A percentile compares a stretch with the other conserved stretches of the same genome.
phyloP scores from a whole-genome alignment of 495 filamentous ascomycete genomes.

The Penicillium crystallinum region DNA sequence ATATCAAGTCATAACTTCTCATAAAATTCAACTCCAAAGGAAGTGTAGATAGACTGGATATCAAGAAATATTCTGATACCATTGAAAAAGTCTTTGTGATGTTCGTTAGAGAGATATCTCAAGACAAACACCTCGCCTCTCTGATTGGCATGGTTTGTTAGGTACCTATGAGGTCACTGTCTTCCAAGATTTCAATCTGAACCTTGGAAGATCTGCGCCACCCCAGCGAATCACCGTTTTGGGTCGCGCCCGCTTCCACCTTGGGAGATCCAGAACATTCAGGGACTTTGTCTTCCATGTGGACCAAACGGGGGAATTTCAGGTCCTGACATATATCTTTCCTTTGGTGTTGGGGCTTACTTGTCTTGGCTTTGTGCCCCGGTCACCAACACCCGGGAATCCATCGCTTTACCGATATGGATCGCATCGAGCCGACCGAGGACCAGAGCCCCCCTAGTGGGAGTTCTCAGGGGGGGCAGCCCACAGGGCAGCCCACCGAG shows the following conservation, averaged over 20 bases:
- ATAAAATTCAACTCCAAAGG: too few relatives aligned
- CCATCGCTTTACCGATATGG: constrained; percentile 23
- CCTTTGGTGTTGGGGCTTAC: neutral
- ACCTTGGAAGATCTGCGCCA: neutral
- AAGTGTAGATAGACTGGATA: too few relatives aligned
- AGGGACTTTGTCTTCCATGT: neutral
- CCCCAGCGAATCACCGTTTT: neutral
- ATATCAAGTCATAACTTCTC: too few relatives aligned
- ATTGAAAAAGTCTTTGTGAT: too few relatives aligned
- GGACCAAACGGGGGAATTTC: neutral
- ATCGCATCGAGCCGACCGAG: constrained; percentile 39
- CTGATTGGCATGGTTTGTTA: too few relatives aligned
- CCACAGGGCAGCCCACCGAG: constrained; percentile 7
- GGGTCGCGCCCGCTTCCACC: neutral
- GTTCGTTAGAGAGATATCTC: too few relatives aligned
- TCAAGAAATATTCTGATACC: too few relatives aligned
- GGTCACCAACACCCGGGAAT: neutral
- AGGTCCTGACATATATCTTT: neutral
- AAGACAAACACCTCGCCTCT: too few relatives aligned
- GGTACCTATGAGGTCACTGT: too few relatives aligned
- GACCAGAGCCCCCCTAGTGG: constrained; percentile 11
- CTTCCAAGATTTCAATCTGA: too few relatives aligned
- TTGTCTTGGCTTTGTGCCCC: neutral
- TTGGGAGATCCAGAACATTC: neutral
- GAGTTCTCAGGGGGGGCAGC: constrained; percentile 6